Evolutionary conservation across 176 grass and related monocot species (phyloP).

Genomic region (Puya raimondii): DNA sequence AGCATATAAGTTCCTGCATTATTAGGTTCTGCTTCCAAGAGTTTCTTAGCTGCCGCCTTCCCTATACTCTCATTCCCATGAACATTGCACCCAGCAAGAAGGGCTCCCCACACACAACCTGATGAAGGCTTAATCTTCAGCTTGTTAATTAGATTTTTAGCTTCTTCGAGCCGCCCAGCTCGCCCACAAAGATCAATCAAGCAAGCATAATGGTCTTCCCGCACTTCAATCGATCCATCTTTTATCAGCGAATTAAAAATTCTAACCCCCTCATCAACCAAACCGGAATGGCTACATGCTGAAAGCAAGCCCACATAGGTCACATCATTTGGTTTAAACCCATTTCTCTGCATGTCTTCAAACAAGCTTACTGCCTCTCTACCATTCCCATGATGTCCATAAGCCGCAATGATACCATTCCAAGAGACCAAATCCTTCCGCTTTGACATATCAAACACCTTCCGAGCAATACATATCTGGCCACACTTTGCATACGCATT

Average conservation of each 20-base stretch:
- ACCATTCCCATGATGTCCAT: constrained; percentile 57
- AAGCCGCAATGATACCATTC: constrained; percentile 70
- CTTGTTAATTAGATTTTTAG: constrained; percentile 50
- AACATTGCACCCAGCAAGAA: constrained; percentile 64
- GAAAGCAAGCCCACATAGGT: constrained; percentile 75
- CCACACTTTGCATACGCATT: constrained; percentile 71
- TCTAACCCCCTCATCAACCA: constrained; percentile 55
- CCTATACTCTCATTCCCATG: constrained; percentile 55
- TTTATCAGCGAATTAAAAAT: constrained; percentile 55
- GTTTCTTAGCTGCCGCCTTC: constrained; percentile 48
- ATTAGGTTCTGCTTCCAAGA: constrained; percentile 61
- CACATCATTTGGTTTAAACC: constrained; percentile 65
- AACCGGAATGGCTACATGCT: constrained; percentile 73
- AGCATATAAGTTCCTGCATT: constrained; percentile 67
- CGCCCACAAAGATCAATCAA: constrained; percentile 73
- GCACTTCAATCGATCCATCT: constrained; percentile 40
- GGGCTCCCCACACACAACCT: constrained; percentile 45
- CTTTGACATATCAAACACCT: constrained; percentile 50
- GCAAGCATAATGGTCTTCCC: constrained; percentile 68
- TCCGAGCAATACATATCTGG: constrained; percentile 48
- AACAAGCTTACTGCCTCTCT: constrained; percentile 49
- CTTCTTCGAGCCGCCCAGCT: constrained; percentile 52
- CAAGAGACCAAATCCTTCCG: constrained; percentile 64
- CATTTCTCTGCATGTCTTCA: constrained; percentile 47
- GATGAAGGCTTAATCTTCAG: constrained; percentile 43